These are phyloP conservation scores for Leptodontidium sp. DNA, from an alignment of 2,329 filamentous ascomycete genomes.

Conservation along the genomic window DNA sequence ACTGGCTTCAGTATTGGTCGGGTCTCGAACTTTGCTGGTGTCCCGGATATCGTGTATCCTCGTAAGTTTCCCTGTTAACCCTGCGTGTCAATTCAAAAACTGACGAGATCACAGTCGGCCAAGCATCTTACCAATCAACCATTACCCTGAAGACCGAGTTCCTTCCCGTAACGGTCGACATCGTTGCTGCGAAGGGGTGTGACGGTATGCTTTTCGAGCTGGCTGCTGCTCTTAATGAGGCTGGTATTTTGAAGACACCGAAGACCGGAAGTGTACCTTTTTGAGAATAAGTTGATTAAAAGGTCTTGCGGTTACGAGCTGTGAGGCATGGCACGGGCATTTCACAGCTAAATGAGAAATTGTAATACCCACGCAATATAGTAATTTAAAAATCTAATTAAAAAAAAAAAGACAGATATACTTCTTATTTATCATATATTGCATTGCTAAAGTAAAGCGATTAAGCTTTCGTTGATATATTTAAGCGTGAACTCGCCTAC, in stretches of 20 bases:
- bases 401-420: too few species aligned
- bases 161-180: conserved; percentile 64
- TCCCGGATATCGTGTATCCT: conserved; percentile 56
- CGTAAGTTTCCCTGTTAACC: conserved; percentile 35
- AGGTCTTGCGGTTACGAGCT: too few species aligned
- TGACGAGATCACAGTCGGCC: conserved; percentile 35
- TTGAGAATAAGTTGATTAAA: background rate
- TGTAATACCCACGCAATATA: too few species aligned
- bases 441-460: too few species aligned
- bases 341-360: too few species aligned
- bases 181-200: conserved; percentile 66
- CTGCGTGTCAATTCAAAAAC: background rate
- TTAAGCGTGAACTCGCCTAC: too few species aligned
- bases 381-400: too few species aligned
- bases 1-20: conserved; percentile 54
- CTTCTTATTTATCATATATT: too few species aligned
- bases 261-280: conserved; percentile 49
- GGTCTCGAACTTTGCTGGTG: conserved; percentile 57
- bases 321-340: too few species aligned
- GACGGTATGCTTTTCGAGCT: conserved; percentile 65
- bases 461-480: too few species aligned
- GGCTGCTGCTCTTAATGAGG: conserved; percentile 58
- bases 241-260: conserved; percentile 57
- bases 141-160: conserved; percentile 58
- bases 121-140: conserved; percentile 53